Base-by-base conservation (phyloP, 768 basidiomycete genomes). In the Russula compacta region DNA sequence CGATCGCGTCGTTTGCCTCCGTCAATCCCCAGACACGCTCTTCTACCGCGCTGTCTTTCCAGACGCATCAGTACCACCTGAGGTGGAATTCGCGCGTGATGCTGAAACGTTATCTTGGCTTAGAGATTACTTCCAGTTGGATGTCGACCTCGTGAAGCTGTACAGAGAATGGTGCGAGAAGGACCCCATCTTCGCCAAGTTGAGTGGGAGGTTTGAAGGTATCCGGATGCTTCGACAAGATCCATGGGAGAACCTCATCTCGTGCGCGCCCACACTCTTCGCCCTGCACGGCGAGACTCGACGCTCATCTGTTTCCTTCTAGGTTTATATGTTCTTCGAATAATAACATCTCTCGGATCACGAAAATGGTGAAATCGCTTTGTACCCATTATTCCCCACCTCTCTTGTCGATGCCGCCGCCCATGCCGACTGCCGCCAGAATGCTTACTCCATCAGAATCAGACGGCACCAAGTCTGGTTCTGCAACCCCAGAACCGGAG, bases 321-420 rank as follows among this genome's bases (percentile, higher is more conserved):
- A 95, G 95, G 9, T 99, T 98, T 75, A 97, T 99, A 65, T 98
- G 95, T 70, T 97, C 94, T 2, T 91, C 92, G 2, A 98, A 98
- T 69, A 98, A 98, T 72, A 94, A 98, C 67, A 98, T 99, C 53
- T 74, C 83, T 6, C 89, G 97, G 6, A 99, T 99, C 67, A 89
- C 92, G 15, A 89, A 88, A 59, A 94, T 98, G 88, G 85, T 98
- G 33, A 87, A 91, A 63, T 79, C 82, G 19, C 81, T 98, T 14
- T 92, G 90, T 71, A 79, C 73, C 17, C 78, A 87, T 21, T 97
- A 85, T 69, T 93, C 93, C 1, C 77, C 83, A 12, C 75, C 83
- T 24, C 75, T 95, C 15, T 70, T 94, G 33, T 78, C 81, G 2
- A 69, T 81, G 6, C 71, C 74, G 3, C 67, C 71, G 33, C 77